Base-by-base conservation (phyloP, 192 early-diverging fungal genomes). In the Helicostylum pulchrum region DNA sequence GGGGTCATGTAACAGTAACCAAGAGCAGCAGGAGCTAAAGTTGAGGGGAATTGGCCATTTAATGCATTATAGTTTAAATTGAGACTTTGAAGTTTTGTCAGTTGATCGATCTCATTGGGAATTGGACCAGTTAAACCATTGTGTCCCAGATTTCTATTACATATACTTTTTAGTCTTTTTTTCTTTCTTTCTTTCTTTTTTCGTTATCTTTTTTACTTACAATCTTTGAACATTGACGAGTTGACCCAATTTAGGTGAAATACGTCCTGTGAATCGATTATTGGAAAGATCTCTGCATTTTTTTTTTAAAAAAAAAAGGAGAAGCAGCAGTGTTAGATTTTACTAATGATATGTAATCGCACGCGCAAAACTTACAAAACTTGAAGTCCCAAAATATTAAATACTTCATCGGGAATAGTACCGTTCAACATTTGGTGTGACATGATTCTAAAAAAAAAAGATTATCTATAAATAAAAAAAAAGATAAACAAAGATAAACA, bases 271-370 rank as follows among this genome's bases (percentile, higher is more conserved):
- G 11, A 76, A 43, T 42, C 63, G 44, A 48, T 76, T 76, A 23
- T 62, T 56, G n/a, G 74, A 67, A 12, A 76, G 49, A 46, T 76
- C 69, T 2, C 73, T 74, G 44, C 12, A 60, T 46, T n/a, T n/a
- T n/a, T n/a, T n/a, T n/a, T n/a, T n/a, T n/a, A n/a, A n/a, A n/a
- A n/a, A n/a, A n/a, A 42, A 46, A 36, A 49, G 21, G 5, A 14
- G 32, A 55, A 36, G 17, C 23, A 56, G 42, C 7, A 48, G 1
- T 26, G 26, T 26, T 26, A 26, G 26, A 26, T 26, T n/a, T n/a
- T 2, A 26, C 26, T 26, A 26, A 26, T 43, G 4, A 43, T 39
- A 39, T 39, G 6, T 9, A 4, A 39, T 9, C 5, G 36, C 7
- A 1, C 1, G 6, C 7, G 6, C 1, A 39, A 6, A 47, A 62